A percentile compares a stretch with the other conserved stretches of the same genome.
Evolutionary conservation across 2,329 filamentous ascomycete genomes (phyloP).

Genomic region (Calonectria montana): DNA sequence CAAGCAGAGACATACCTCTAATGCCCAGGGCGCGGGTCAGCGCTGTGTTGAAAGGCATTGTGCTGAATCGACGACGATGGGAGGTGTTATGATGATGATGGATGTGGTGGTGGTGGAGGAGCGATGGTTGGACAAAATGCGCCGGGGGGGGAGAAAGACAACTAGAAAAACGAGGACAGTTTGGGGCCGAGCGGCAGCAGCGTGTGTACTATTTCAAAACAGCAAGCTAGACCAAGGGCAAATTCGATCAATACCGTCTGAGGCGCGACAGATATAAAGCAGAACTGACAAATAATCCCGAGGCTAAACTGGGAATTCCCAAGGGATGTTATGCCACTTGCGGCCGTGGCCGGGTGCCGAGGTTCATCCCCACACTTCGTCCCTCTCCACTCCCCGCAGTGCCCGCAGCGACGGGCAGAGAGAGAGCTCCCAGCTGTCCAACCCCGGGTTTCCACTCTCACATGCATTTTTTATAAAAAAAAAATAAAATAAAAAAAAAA

Average conservation of each 20-base stretch:
- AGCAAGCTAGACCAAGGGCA: background rate
- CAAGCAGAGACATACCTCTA: conserved; percentile 49
- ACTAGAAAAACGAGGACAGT: background rate
- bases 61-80: conserved; percentile 25
- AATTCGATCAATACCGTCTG: background rate
- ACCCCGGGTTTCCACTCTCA: conserved; percentile 27
- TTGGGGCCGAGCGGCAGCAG: background rate
- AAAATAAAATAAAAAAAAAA: too few species aligned
- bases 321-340: background rate
- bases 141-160: background rate
- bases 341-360: conserved; percentile 29
- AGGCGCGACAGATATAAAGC: background rate
- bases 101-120: background rate
- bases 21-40: conserved; percentile 70
- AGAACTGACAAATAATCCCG: background rate
- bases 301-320: conserved; percentile 16
- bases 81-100: background rate
- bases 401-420: background rate
- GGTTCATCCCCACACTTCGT: conserved; percentile 24
- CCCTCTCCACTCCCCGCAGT: conserved; percentile 14
- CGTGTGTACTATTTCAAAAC: background rate
- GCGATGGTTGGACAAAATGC: background rate
- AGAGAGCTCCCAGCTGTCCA: background rate
- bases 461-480: conserved; percentile 28
- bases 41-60: conserved; percentile 69